A percentile compares a stretch with the other conserved stretches of the same genome.
These are phyloP conservation scores for Tagetes erecta DNA, from an alignment of 129 eudicot species.

Conservation along the genomic window DNA sequence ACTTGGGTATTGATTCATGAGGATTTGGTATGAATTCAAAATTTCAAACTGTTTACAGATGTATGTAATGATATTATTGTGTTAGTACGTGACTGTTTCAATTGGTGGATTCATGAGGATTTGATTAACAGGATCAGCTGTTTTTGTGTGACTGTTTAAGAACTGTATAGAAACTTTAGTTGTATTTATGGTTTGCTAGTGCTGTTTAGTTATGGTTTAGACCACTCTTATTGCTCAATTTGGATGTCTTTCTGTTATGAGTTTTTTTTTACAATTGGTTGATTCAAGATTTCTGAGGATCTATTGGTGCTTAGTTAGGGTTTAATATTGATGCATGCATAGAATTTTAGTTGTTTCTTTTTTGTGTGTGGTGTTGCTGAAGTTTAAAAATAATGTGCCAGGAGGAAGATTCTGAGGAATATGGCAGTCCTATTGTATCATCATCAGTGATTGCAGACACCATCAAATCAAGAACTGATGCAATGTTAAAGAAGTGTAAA, in stretches of 20 bases:
- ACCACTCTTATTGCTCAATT: no score
- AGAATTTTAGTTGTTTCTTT: neutral
- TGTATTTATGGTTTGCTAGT: no score
- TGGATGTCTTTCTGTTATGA: no score
- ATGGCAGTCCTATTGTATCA: conserved; percentile 64
- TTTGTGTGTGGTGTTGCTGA: conserved; percentile 22
- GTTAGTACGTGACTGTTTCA: neutral
- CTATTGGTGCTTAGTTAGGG: neutral
- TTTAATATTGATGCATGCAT: neutral
- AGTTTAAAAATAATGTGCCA: conserved; percentile 27
- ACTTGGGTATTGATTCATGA: no score
- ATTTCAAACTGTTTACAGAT: no score
- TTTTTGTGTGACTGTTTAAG: no score
- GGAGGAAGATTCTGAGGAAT: conserved; percentile 97
- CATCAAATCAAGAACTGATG: conserved; percentile 75
- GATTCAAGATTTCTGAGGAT: neutral
- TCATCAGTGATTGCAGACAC: conserved; percentile 75
- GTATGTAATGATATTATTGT: neutral
- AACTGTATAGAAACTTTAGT: no score
- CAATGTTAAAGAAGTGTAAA: conserved; percentile 58
- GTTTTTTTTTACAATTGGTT: no score
- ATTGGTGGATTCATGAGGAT: no score
- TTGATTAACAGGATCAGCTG: no score
- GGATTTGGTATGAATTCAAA: no score
- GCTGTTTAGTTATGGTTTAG: no score